phyloP scores from a whole-genome alignment of 2,329 filamentous ascomycete genomes.

The Ophiosphaerella korrae region DNA sequence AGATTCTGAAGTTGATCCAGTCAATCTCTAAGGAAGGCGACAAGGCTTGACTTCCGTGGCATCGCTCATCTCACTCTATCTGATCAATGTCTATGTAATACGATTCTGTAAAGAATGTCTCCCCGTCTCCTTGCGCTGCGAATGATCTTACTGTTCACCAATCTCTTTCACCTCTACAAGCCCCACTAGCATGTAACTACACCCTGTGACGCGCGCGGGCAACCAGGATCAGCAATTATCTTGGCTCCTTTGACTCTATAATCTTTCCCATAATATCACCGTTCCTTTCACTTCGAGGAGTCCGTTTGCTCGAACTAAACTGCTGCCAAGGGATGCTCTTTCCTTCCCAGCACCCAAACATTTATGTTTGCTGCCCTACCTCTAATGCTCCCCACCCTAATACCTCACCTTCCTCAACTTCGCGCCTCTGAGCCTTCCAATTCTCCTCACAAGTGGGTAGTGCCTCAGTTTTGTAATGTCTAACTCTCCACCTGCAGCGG shows the following conservation, averaged over 20 bases:
- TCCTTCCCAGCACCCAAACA: slow-evolving; percentile 1
- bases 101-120: not conserved
- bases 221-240: no score
- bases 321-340: slow-evolving; percentile 10
- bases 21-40: slow-evolving; percentile 55
- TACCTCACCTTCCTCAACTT: not conserved
- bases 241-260: no score
- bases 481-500: no score
- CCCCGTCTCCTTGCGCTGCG: no score
- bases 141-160: no score
- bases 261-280: not conserved
- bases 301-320: no score
- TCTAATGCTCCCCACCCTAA: not conserved
- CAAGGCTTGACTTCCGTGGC: slow-evolving; percentile 17
- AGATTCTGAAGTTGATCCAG: slow-evolving; percentile 82
- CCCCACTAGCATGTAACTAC: no score
- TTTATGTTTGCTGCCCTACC: not conserved
- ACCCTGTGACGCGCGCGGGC: no score
- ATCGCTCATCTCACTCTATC: not conserved
- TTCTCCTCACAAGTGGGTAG: no score
- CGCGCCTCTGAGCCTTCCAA: not conserved
- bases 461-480: no score
- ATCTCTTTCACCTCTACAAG: no score
- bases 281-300: not conserved
- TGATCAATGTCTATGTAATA: not conserved